A percentile compares a stretch with the other conserved stretches of the same genome.
Conservation (phyloP, 2,329 filamentous ascomycete species). For the Fusarium sp. region DNA sequence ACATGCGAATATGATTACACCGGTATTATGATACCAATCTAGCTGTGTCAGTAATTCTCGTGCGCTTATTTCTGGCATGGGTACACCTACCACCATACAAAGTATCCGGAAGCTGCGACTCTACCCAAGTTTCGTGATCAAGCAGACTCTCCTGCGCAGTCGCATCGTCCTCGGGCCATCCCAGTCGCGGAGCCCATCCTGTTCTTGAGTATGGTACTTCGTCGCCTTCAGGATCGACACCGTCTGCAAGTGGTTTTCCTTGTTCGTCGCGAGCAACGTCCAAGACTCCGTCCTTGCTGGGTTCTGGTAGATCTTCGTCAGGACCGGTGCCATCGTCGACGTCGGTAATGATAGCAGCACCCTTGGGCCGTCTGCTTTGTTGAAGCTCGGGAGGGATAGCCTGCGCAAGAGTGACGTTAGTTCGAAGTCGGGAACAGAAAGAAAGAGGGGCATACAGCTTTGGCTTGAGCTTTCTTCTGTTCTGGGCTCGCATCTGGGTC, state of each 20-base stretch:
- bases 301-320: conserved; percentile 80
- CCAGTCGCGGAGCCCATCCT: conserved; percentile 91
- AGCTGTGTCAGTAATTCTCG: conserved; percentile 12
- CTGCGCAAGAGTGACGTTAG: conserved; percentile 40
- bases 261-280: conserved; percentile 62
- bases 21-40: conserved; percentile 99
- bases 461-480: conserved; percentile 84
- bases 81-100: conserved; percentile 81
- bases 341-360: conserved; percentile 80
- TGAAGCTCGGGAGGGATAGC: conserved; percentile 55
- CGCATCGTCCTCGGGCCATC: conserved; percentile 69
- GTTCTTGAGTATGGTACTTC: conserved; percentile 63
- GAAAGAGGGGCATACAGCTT: conserved; percentile 68
- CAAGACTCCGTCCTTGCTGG: conserved; percentile 76
- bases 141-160: conserved; percentile 75
- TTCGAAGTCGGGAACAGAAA: neutral
- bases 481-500: conserved; percentile 85
- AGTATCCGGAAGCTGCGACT: conserved; percentile 85
- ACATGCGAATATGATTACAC: conserved; percentile 92
- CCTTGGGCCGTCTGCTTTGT: conserved; percentile 60
- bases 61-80: neutral
- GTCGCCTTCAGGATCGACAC: conserved; percentile 63
- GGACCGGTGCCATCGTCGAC: conserved; percentile 76
- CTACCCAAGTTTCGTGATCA: conserved; percentile 89
- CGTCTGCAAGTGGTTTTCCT: conserved; percentile 61